Evolutionary conservation across 2,329 filamentous ascomycete genomes (phyloP).

Genomic region (Fusarium guadeloupense): DNA sequence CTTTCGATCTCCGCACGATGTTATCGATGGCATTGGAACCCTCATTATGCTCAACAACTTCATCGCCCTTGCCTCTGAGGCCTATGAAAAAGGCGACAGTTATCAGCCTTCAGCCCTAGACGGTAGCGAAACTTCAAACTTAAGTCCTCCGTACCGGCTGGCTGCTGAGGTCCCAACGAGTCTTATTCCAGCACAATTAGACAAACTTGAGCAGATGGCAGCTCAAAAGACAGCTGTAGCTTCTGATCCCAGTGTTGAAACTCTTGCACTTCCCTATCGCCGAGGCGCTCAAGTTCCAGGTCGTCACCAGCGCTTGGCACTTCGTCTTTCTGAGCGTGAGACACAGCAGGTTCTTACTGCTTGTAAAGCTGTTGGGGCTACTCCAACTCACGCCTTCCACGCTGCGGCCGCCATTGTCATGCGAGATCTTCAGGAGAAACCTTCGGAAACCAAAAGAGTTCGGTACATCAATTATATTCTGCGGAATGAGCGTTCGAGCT

Average conservation of each 20-base stretch:
- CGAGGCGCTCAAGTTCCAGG: slow-evolving; percentile 27
- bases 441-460: neutral
- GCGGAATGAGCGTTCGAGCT: slow-evolving; percentile 45
- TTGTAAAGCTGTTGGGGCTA: slow-evolving; percentile 33
- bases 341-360: slow-evolving; percentile 33
- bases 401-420: slow-evolving; percentile 45
- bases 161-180: neutral
- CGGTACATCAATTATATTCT: slow-evolving; percentile 47
- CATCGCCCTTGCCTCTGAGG: slow-evolving; percentile 35
- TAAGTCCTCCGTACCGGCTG: slow-evolving; percentile 24
- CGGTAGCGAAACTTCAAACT: slow-evolving; percentile 21
- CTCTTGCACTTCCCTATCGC: slow-evolving; percentile 33
- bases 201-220: neutral
- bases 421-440: slow-evolving; percentile 39
- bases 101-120: slow-evolving; percentile 30
- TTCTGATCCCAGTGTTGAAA: neutral
- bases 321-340: slow-evolving; percentile 23
- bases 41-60: slow-evolving; percentile 49
- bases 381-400: slow-evolving; percentile 48
- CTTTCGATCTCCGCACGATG: slow-evolving; percentile 50
- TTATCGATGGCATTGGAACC: slow-evolving; percentile 53
- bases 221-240: slow-evolving; percentile 8
- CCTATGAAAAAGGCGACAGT: slow-evolving; percentile 21
- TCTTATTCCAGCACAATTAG: fast-evolving
- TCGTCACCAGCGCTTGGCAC: slow-evolving; percentile 40